Evolutionary conservation across 306 rosid species (phyloP).

Genomic region (Hylodesmum podocarpum): DNA sequence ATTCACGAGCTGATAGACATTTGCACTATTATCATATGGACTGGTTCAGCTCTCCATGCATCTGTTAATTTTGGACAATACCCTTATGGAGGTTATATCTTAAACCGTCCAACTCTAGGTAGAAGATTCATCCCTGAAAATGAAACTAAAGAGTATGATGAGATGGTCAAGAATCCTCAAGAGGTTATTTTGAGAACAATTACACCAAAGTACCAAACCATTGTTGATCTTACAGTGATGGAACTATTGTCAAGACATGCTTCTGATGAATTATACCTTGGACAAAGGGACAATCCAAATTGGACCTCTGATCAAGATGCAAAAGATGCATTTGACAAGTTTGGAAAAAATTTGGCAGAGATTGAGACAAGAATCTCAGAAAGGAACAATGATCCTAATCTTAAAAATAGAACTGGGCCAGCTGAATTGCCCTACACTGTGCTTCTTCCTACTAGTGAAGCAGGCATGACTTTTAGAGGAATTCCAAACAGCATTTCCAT

Average conservation of each 20-base stretch:
- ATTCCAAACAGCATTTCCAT: slow-evolving; percentile 77
- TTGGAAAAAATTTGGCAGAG: slow-evolving; percentile 47
- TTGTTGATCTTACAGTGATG: slow-evolving; percentile 52
- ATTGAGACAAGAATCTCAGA: slow-evolving; percentile 11
- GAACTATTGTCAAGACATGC: slow-evolving; percentile 64
- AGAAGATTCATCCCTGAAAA: too few species aligned
- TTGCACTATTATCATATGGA: too few species aligned
- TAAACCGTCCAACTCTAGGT: too few species aligned
- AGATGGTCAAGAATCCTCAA: slow-evolving; percentile 36
- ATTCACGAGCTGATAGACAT: too few species aligned
- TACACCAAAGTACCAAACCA: slow-evolving; percentile 42
- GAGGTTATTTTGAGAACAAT: slow-evolving; percentile 52
- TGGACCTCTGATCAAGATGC: slow-evolving; percentile 31
- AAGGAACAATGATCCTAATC: background rate
- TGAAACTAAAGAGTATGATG: too few species aligned
- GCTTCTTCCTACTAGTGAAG: slow-evolving; percentile 57
- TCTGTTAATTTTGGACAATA: too few species aligned
- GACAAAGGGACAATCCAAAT: slow-evolving; percentile 36
- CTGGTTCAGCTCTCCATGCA: too few species aligned
- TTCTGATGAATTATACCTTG: slow-evolving; percentile 57
- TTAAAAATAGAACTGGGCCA: slow-evolving; percentile 50
- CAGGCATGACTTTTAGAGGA: slow-evolving; percentile 65
- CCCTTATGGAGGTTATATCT: too few species aligned
- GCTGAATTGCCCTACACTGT: slow-evolving; percentile 64
- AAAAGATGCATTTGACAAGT: slow-evolving; percentile 41